Evolutionary conservation across 192 early-diverging fungal species (phyloP).

Genomic region (Entomortierella parvispora): DNA sequence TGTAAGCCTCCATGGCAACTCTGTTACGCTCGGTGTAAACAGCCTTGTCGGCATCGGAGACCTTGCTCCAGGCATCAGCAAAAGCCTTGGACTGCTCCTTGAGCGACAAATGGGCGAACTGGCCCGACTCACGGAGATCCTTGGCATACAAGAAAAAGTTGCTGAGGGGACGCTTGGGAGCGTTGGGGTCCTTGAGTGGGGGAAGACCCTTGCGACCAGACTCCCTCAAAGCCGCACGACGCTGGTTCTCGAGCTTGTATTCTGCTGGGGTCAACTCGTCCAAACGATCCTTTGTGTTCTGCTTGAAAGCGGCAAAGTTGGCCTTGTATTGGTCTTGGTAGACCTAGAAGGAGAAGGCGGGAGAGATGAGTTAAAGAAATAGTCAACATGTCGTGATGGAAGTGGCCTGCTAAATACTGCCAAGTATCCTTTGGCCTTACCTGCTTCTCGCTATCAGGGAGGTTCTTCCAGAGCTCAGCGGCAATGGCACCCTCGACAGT

Average conservation of each 20-base stretch:
- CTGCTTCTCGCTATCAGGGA: slow-evolving; percentile 40
- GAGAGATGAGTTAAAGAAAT: not conserved
- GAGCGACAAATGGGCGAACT: slow-evolving; percentile 21
- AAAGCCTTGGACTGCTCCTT: slow-evolving; percentile 23
- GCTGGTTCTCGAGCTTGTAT: slow-evolving; percentile 27
- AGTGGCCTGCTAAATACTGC: no score
- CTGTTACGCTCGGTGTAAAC: slow-evolving; percentile 16
- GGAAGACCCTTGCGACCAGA: slow-evolving; percentile 21
- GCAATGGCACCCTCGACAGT: slow-evolving; percentile 48
- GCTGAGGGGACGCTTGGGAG: slow-evolving; percentile 34
- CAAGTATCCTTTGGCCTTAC: slow-evolving; percentile 3
- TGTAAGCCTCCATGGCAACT: slow-evolving; percentile 21
- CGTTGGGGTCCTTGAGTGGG: slow-evolving; percentile 32
- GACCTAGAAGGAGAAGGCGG: slow-evolving; percentile 6
- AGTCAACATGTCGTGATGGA: not conserved
- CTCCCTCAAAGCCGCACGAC: slow-evolving; percentile 12
- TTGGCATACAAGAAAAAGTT: slow-evolving; percentile 38
- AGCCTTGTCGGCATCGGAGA: slow-evolving; percentile 11
- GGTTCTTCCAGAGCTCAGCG: slow-evolving; percentile 42
- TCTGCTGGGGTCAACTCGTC: slow-evolving; percentile 27
- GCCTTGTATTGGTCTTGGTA: slow-evolving; percentile 43
- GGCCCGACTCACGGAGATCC: slow-evolving; percentile 15
- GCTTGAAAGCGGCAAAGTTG: slow-evolving; percentile 46
- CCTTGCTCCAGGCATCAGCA: slow-evolving; percentile 13
- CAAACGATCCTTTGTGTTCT: slow-evolving; percentile 37